Base-by-base conservation (phyloP, 2,329 filamentous ascomycete species). In the Aureobasidium leucospermi region DNA sequence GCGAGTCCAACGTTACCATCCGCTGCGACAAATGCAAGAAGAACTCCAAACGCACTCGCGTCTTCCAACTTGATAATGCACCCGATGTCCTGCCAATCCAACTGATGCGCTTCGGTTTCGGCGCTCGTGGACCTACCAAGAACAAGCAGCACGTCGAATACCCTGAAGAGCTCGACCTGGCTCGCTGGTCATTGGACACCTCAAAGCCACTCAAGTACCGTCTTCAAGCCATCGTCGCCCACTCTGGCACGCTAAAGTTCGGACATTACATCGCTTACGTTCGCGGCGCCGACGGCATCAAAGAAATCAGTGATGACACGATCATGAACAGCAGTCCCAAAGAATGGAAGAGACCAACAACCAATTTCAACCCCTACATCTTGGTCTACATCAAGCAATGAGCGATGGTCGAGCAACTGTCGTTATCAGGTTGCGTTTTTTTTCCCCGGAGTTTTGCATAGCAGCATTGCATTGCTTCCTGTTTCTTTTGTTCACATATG, bases 251-350 rank as follows among this genome's bases (percentile, higher is more conserved):
- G 1, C 38, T 65, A 5, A 59, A 57, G 3, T 38, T 23, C 19
- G 65, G 65, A 6, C 65, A 67, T 28, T 65, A 67, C 45, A 58
- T 66, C n/a, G 60, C 64, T 10, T 60, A 60, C 16, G 61, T 65
- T 4, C 60, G 73, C 73, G n/a, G 59, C 10, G 29, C 56, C 1
- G 60, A 63, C 11, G 60, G 58, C 9, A 58, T 64, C 23, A 58
- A 48, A 34, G 45, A 58, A 16, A 58, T 64, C 19, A 61, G 61
- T 38, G 63, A 64, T 49, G 41, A 51, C 2, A 19, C 41, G 9
- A 57, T 60, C 29, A 29, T 11, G 16, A 45, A 31, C 46, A 53
- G 36, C 36, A 52, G 29, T 28, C n/a, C 47, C 7, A 51, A 36
- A 19, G 56, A 59, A 41, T 61, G 51, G 59, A 45, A 39, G 8